These are phyloP conservation scores for Bocquillonia castaneifolia DNA, from an alignment of 441 rosid species.

Conservation along the genomic window DNA sequence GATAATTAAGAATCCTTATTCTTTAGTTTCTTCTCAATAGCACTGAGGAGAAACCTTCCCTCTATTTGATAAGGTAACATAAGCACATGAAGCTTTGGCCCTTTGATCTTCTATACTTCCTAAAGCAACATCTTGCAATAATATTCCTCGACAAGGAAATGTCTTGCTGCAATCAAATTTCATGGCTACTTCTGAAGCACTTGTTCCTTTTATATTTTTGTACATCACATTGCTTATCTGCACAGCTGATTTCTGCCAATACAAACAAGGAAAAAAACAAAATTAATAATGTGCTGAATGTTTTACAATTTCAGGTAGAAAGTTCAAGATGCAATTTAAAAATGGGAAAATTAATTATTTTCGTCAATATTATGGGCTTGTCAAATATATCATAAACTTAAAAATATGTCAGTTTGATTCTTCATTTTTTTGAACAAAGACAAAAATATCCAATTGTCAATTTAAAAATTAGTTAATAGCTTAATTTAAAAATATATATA, in stretches of 20 bases:
- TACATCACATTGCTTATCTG: conserved; percentile 61
- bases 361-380: no score
- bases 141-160: conserved; percentile 49
- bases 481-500: no score
- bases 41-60: conserved; percentile 49
- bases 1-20: neutral
- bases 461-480: no score
- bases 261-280: neutral
- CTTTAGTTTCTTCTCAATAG: neutral
- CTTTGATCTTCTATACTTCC: conserved; percentile 17
- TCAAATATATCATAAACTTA: no score
- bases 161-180: conserved; percentile 54
- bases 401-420: no score
- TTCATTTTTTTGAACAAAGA: no score
- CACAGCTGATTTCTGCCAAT: conserved; percentile 56
- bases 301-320: no score
- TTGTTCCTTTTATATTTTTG: conserved; percentile 63
- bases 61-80: conserved; percentile 31
- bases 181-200: conserved; percentile 53
- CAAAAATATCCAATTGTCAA: no score
- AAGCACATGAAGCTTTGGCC: conserved; percentile 47
- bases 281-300: no score
- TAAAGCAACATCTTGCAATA: conserved; percentile 43
- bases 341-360: no score
- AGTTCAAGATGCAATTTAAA: no score